Base-by-base conservation (phyloP, 2,329 filamentous ascomycete species). In the Sclerotinia borealis region DNA sequence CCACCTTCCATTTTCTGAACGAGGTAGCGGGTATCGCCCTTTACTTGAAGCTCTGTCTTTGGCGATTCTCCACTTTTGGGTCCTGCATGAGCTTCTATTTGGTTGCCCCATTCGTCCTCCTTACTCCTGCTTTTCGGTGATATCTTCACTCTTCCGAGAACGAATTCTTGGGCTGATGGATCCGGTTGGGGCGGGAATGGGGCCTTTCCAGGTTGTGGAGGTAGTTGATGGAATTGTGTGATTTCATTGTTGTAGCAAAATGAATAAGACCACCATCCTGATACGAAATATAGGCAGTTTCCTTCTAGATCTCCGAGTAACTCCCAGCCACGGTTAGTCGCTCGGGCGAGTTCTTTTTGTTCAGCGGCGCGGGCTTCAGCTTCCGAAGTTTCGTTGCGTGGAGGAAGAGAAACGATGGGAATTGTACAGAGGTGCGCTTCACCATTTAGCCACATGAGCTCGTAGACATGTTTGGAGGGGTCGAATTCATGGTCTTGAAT, bases 221-320 rank as follows among this genome's bases (percentile, higher is more conserved):
- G 81, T 60, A 90, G 77, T 66, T 86, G 85, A 75, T 91, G 88
- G 75, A 90, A 91, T 73, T 91, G 88, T 73, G 84, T 87, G 63
- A 91, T 83, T 68, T 88, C 82, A 49, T 84, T 79, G 72, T 86
- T 86, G 76, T 90, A 89, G 76, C 88, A 91, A 74, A 90, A 91
- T 39, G 84, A 85, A 73, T 91, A 91, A 62, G 85, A 88, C 88
- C 88, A 91, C 88, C 88, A 91, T 2, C 87, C 88, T 15, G 83
- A 85, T 29, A 88, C 78, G 74, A 86, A 90, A 74, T 89, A 91
- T 68, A 91, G 80, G 75, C 88, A 91, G 60, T 83, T 82, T 1
- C 83, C 87, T 65, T 89, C 82, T 80, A 91, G 84, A 58, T 84
- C 86, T 65, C 83, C 79, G 10, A 91, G 77, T 37, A 91, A 77